Base-by-base conservation (phyloP, 768 basidiomycete species). In the Boletus pseudo-olivaceus region DNA sequence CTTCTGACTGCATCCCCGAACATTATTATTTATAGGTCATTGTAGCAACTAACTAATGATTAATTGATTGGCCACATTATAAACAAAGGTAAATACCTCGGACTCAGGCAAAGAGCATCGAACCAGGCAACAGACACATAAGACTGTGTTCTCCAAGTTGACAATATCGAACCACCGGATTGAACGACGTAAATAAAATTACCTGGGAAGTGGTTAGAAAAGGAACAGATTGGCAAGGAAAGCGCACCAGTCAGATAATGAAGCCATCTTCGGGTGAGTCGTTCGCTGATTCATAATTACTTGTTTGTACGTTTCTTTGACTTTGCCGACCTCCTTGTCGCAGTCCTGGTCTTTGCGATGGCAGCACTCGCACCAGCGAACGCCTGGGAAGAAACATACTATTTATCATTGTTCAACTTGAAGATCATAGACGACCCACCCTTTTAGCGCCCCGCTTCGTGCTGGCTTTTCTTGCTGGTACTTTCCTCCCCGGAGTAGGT, bases 401-500 rank as follows among this genome's bases (percentile, higher is more conserved):
- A 37, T 12, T 10, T 35, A 7, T 40, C 37, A 5, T 14, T 12
- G 30, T 29, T 33, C 2, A 38, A 43, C 23, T 23, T 23, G 23
- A n/a, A n/a, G n/a, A 26, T 14, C 35, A 32, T 37, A 32, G 26
- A 26, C 38, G 9, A 44, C 53, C 12, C 41, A 62, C 66, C 56
- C 20, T 49, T 37, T 54, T 54, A 7, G 48, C 32, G 14, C 53
- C 35, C 10, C 43, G 48, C 37, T 47, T 54, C 17, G 47, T 46
- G 12, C 35, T 41, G 7, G 48, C 32, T 34, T 55, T 58, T 32
- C 50, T 55, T 17, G 51, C 34, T 40, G 55, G 41, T 8, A 46
- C 23, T 59, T 45, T 49, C 35, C 57, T 53, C 42, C 57, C 52
- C 17, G 57, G 26, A 40, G n/a, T 11, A 39, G 49, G 45, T 9